These are phyloP conservation scores for Hypericum perforatum DNA, from an alignment of 345 rosid genomes.

Conservation along the genomic window DNA sequence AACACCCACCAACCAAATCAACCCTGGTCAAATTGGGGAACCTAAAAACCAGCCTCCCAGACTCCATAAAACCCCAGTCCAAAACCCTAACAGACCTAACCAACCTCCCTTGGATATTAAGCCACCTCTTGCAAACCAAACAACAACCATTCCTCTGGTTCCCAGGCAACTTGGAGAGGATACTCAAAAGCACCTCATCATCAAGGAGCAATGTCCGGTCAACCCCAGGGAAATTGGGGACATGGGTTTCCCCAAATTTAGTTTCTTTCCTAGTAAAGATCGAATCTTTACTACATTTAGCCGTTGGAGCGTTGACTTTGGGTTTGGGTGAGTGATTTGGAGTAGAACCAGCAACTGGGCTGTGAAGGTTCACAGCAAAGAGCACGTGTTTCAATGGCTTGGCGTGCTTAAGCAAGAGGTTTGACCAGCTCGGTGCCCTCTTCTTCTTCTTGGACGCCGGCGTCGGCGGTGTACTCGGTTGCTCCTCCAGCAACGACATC, in stretches of 20 bases:
- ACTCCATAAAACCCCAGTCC: constrained; percentile 24
- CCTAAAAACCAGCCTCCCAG: constrained; percentile 18
- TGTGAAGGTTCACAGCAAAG: constrained; percentile 50
- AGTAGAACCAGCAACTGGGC: constrained; percentile 9
- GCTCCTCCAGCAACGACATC: constrained; percentile 46
- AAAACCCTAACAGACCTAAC: constrained; percentile 20
- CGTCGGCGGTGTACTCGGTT: constrained; percentile 26
- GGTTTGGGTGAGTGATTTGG: constrained; percentile 18
- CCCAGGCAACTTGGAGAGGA: constrained; percentile 18
- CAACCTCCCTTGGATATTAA: constrained; percentile 26
- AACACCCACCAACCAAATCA: constrained; percentile 19
- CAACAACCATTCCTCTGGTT: constrained; percentile 14
- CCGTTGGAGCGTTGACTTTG: background rate
- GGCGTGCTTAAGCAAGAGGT: constrained; percentile 42
- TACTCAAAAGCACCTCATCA: constrained; percentile 20
- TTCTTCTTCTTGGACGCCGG: constrained; percentile 35
- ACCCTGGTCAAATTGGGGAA: constrained; percentile 21
- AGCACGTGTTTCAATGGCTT: constrained; percentile 44
- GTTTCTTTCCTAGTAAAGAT: too few species aligned
- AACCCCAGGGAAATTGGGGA: constrained; percentile 30
- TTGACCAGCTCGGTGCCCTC: constrained; percentile 48
- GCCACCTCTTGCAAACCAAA: constrained; percentile 28
- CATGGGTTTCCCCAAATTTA: constrained; percentile 17
- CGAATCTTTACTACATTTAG: too few species aligned
- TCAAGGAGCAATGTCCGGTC: constrained; percentile 62